Percentiles rank a stretch among this genome's conserved stretches.
phyloP scores from a whole-genome alignment of 2,329 filamentous ascomycete species.

The Colletotrichum navitas region DNA sequence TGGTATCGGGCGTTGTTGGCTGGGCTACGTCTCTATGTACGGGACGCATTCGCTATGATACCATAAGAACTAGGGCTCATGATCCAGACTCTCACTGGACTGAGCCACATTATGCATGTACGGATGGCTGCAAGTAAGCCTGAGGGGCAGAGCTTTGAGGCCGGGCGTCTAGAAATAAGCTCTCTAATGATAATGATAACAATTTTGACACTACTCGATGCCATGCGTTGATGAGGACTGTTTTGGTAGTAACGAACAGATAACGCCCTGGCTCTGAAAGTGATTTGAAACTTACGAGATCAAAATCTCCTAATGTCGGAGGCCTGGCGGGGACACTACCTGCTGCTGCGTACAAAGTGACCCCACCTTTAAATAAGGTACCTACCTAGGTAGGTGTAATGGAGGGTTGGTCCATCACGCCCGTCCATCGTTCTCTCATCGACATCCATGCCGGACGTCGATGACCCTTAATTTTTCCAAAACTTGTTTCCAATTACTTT shows the following conservation, averaged over 20 bases:
- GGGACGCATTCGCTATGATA: slow-evolving; percentile 39
- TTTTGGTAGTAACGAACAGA: neutral
- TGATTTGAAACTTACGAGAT: neutral
- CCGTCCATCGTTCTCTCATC: neutral
- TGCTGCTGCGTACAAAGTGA: too few relatives aligned
- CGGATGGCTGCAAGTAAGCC: slow-evolving; percentile 14
- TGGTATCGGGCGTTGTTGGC: slow-evolving; percentile 31
- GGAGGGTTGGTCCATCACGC: slow-evolving; percentile 26
- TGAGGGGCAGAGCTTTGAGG: slow-evolving; percentile 22
- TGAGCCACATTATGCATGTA: slow-evolving; percentile 37
- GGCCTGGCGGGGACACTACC: neutral
- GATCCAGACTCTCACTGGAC: slow-evolving; percentile 1
- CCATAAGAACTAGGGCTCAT: slow-evolving; percentile 24
- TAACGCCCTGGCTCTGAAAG: neutral
- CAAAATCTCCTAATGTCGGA: slow-evolving; percentile 26
- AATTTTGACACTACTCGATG: slow-evolving; percentile 4
- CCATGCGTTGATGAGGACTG: neutral
- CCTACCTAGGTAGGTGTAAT: slow-evolving; percentile 11
- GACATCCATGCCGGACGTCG: slow-evolving; percentile 13
- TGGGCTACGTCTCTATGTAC: slow-evolving; percentile 11
- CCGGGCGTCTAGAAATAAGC: slow-evolving; percentile 20
- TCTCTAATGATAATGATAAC: slow-evolving; percentile 42
- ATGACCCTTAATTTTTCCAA: neutral
- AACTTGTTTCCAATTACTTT: neutral
- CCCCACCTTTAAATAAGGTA: slow-evolving; percentile 31